Evolutionary conservation across 257 asterid genomes (phyloP), one percentile per base, ranked within the genome.

Genomic region (Linderniella brevidens): DNA sequence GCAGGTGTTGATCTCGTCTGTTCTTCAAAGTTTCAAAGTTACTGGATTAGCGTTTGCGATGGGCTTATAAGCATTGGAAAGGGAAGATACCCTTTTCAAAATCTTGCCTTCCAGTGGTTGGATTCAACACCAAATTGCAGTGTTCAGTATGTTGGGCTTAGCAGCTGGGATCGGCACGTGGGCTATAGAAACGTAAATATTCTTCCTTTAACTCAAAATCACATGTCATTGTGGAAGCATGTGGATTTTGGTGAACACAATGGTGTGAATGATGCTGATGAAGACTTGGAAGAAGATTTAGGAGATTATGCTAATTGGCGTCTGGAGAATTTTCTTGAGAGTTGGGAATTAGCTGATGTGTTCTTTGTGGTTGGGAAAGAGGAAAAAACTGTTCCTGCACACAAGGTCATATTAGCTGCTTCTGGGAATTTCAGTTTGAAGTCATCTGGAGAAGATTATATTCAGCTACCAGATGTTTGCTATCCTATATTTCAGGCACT

Each of bases 81-180:
- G 55, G 99, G 99, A 14, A 73, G 96, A 70, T 85, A 81, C 60
- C 96, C 99, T 59, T 90, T 90, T 58, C 99, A 85, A 55, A 85
- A 90, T 64, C 93, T 85, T 29, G 92, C 86, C 42, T 90, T 74
- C 55, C 96, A 85, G 61, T 90, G 99, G 99, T 78, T 71, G 56
- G 96, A 90, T 60, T 67, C 96, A 0, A 77, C 81, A 41, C 99
- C 99, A 17, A 85, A 78, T 68, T 62, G 86, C 58, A 73, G 71
- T 32, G 86, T 85, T 56, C 93, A 81, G 77, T 90, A 84, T 19
- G 74, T 90, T 11, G 99, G 99, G 39, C 92, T 90, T 48, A 90
- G 99, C 66, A 81, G 99, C 61, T 90, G 96, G 96, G 99, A 85
- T 55, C 79, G 78, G 47, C 96, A 90, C 59, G 96, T 90, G 9